Percentiles rank a stretch among this genome's conserved stretches.
phyloP scores from a whole-genome alignment of 148 eudicot species.

The Selenicereus undatus region DNA sequence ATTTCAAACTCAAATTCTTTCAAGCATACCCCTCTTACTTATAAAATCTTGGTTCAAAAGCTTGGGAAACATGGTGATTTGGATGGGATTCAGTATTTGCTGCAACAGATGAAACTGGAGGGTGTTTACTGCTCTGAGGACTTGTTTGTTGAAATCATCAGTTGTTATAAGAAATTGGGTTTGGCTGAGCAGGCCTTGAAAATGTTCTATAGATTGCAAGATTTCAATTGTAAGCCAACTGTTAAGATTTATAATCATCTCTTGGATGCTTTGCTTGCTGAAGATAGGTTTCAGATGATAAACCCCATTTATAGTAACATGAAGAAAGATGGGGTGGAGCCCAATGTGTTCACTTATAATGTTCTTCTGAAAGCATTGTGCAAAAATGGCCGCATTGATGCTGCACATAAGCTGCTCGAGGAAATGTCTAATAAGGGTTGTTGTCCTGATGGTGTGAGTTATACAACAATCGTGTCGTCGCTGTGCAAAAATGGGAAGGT shows the following conservation, averaged over 20 bases:
- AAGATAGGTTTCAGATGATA: conserved; percentile 65
- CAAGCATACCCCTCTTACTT: conserved; percentile 66
- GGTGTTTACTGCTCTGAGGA: conserved; percentile 65
- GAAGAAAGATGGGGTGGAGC: conserved; percentile 80
- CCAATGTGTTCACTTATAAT: conserved; percentile 82
- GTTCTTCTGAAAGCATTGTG: conserved; percentile 84
- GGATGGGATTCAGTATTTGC: conserved; percentile 70
- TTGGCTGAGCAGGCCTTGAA: conserved; percentile 71
- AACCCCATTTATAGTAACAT: conserved; percentile 63
- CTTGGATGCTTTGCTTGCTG: conserved; percentile 76
- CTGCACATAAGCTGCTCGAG: conserved; percentile 63
- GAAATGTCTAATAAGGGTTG: conserved; percentile 86
- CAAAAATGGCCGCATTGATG: conserved; percentile 62
- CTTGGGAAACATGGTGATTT: conserved; percentile 53
- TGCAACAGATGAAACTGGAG: conserved; percentile 77
- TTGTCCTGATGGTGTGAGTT: conserved; percentile 73
- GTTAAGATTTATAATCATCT: conserved; percentile 78
- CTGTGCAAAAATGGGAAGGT: conserved; percentile 66
- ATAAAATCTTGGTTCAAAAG: conserved; percentile 60
- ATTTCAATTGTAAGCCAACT: conserved; percentile 63
- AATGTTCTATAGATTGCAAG: conserved; percentile 64
- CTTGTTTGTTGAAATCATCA: conserved; percentile 59
- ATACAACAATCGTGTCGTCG: conserved; percentile 61
- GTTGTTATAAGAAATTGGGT: conserved; percentile 44
- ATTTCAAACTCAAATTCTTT: conserved; percentile 50